A percentile compares a stretch with the other conserved stretches of the same genome.
Evolutionary conservation across 441 rosid species (phyloP).

Genomic region (Eruca vesicaria): DNA sequence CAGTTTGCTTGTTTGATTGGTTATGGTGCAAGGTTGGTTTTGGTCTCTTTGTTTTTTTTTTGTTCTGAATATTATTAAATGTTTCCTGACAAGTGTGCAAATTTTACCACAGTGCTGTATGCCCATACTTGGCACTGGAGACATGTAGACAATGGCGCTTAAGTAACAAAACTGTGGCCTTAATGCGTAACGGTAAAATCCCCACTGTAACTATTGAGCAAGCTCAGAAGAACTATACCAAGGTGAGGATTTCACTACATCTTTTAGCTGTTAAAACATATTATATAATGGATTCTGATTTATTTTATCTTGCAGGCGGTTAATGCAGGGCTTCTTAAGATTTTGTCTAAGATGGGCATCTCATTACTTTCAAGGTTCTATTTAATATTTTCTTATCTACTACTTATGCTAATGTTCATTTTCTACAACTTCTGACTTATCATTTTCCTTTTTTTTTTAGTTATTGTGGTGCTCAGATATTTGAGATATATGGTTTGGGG

Average conservation of each 20-base stretch:
- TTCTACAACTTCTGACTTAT: constrained; percentile 30
- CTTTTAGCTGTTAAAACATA: neutral
- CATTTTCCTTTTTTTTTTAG: constrained; percentile 47
- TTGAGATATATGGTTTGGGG: constrained; percentile 96
- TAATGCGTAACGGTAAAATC: constrained; percentile 97
- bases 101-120: constrained; percentile 69
- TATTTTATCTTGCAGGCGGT: constrained; percentile 66
- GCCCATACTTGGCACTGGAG: constrained; percentile 96
- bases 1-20: constrained; percentile 98
- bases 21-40: constrained; percentile 99
- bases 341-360: constrained; percentile 99
- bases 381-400: neutral
- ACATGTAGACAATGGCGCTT: constrained; percentile 99
- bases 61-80: neutral
- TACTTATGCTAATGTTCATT: neutral
- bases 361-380: constrained; percentile 92
- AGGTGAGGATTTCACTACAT: constrained; percentile 49
- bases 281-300: constrained; percentile 11
- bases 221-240: constrained; percentile 88
- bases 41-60: constrained; percentile 11
- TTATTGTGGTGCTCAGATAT: constrained; percentile 99
- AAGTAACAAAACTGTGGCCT: constrained; percentile 86
- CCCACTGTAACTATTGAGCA: constrained; percentile 99
- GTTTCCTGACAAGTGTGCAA: constrained; percentile 1
- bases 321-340: constrained; percentile 90